Base-by-base conservation (phyloP, 257 asterid species). In the Solanum tarijense region DNA sequence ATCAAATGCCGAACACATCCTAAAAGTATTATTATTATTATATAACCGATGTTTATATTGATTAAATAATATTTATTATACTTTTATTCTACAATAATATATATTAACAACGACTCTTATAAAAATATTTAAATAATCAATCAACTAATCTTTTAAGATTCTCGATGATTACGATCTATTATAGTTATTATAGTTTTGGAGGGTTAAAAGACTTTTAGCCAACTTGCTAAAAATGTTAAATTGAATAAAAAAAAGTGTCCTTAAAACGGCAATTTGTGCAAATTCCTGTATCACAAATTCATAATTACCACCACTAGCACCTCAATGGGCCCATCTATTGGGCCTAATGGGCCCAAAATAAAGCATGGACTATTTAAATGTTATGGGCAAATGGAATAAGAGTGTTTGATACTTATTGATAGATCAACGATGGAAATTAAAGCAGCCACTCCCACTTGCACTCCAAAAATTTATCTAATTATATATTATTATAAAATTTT, bases 381-480 rank as follows among this genome's bases (percentile, higher is more conserved):
- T 36, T 27, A 62, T n/a, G 60, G 9, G 43, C 18, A 62, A 29
- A 85, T 66, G 81, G 62, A 25, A 48, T 48, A 46, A 23, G 65
- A 16, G 62, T 12, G 73, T 25, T 60, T 39, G 62, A 66, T 62
- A 85, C 78, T 35, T 66, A 14, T 27, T 68, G 87, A 39, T 66
- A 46, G 79, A 25, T 71, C 82, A 85, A 66, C 85, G 85, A 81
- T 48, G 85, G 82, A 38, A 31, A 85, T 32, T 38, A 68, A 85
- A 38, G 62, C 78, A 71, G 79, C 87, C 82, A 34, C 72, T 84
- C 86, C 88, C 76, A 88, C 87, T 82, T 86, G 86, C 85, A 86
- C 12, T 71, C 73, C 75, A 34, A 68, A 83, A 32, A 65, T 39
- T 58, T 79, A 69, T 81, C 18, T 46, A 52, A 73, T 74, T 52